phyloP scores from a whole-genome alignment of 1,284 basidiomycete species.

The Hypsizygus ulmarius region DNA sequence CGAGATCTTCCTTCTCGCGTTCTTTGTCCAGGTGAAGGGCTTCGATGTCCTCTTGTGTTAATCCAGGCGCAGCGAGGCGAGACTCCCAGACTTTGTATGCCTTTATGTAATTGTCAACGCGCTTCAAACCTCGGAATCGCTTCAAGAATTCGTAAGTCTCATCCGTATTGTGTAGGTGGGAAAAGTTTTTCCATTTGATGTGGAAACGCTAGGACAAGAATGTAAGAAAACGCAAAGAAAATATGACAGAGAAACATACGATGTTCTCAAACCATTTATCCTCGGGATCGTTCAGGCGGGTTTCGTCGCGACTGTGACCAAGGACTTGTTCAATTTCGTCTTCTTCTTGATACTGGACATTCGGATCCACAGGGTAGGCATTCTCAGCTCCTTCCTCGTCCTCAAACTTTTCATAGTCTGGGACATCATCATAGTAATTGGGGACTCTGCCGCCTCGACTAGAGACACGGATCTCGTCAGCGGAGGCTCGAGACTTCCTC shows the following conservation, averaged over 20 bases:
- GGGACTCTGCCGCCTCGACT: slow-evolving; percentile 79
- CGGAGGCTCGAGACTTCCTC: slow-evolving; percentile 50
- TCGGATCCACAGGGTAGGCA: slow-evolving; percentile 53
- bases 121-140: slow-evolving; percentile 91
- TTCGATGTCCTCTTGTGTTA: slow-evolving; percentile 89
- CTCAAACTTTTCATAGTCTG: slow-evolving; percentile 78
- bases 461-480: slow-evolving; percentile 76
- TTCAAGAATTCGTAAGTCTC: slow-evolving; percentile 95
- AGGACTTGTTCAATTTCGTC: slow-evolving; percentile 91
- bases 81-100: slow-evolving; percentile 74
- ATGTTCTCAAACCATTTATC: slow-evolving; percentile 86
- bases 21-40: slow-evolving; percentile 88
- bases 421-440: slow-evolving; percentile 83
- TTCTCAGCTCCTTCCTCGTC: slow-evolving; percentile 52
- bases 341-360: slow-evolving; percentile 59
- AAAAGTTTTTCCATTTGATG: slow-evolving; percentile 96
- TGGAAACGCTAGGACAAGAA: slow-evolving; percentile 72
- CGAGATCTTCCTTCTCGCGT: slow-evolving; percentile 85
- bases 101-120: slow-evolving; percentile 99
- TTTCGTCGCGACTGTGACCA: slow-evolving; percentile 80
- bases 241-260: slow-evolving; percentile 43
- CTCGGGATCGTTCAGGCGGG: slow-evolving; percentile 67
- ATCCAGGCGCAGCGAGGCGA: slow-evolving; percentile 62
- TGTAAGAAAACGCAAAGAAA: slow-evolving; percentile 14
- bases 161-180: slow-evolving; percentile 94